These are phyloP conservation scores for Diddensiella caesifluorescens DNA, from an alignment of 805 yeast species.

Conservation along the genomic window DNA sequence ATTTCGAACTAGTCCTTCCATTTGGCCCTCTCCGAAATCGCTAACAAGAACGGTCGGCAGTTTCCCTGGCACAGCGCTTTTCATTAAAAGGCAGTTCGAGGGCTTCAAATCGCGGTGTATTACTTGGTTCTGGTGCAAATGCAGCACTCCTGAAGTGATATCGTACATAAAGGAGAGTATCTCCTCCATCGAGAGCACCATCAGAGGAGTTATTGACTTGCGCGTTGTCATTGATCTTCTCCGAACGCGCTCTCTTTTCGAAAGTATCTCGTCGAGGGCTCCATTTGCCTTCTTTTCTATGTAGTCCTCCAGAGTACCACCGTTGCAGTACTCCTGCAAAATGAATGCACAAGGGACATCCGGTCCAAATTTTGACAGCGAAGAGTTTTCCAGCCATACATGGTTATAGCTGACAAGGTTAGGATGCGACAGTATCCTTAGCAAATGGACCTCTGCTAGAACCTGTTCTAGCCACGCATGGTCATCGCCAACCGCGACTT, in stretches of 20 bases:
- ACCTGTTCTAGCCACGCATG: constrained; percentile 63
- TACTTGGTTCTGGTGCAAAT: constrained; percentile 67
- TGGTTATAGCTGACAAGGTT: constrained; percentile 82
- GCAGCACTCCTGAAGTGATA: constrained; percentile 62
- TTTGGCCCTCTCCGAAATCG: constrained; percentile 85
- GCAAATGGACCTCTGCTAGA: constrained; percentile 69
- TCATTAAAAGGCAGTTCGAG: constrained; percentile 65
- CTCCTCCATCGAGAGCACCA: constrained; percentile 46
- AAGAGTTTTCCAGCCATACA: constrained; percentile 79
- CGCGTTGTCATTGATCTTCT: constrained; percentile 7
- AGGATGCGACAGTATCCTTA: constrained; percentile 45
- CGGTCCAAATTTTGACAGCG: constrained; percentile 48
- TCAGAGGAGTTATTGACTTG: neutral
- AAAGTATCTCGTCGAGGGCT: constrained; percentile 10
- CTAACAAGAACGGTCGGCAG: constrained; percentile 74
- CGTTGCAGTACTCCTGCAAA: constrained; percentile 80
- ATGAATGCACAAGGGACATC: constrained; percentile 71
- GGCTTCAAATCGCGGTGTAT: constrained; percentile 90
- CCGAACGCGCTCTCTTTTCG: constrained; percentile 33
- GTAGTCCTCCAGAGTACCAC: constrained; percentile 78
- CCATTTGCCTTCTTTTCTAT: constrained; percentile 25
- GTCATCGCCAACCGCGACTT: constrained; percentile 78
- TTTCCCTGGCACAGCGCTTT: constrained; percentile 13
- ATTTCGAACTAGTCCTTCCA: constrained; percentile 56
- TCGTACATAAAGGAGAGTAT: constrained; percentile 65